phyloP scores from a whole-genome alignment of 1,139 yeast species.

The Taiozyma sp. region DNA sequence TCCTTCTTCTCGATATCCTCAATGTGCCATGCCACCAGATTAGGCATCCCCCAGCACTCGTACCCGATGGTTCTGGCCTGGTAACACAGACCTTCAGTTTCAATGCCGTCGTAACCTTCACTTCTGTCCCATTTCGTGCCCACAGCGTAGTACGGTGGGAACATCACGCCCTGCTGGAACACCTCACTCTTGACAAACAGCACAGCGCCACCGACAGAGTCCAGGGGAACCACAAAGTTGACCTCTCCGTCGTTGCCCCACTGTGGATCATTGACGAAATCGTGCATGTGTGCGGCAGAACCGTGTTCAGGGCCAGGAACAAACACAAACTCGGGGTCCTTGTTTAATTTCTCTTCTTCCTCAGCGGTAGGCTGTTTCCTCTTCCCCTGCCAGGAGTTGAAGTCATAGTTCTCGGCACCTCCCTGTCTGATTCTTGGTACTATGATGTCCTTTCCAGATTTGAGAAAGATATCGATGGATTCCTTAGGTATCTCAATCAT shows the following conservation, averaged over 20 bases:
- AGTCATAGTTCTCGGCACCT: slow-evolving; percentile 20
- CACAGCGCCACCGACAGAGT: slow-evolving; percentile 48
- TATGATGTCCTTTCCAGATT: slow-evolving; percentile 16
- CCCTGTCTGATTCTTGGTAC: slow-evolving; percentile 23
- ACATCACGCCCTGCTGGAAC: slow-evolving; percentile 40
- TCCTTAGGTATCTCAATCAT: slow-evolving; percentile 19
- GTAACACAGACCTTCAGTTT: slow-evolving; percentile 47
- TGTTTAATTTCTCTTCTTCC: slow-evolving; percentile 45
- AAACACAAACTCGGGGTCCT: slow-evolving; percentile 29
- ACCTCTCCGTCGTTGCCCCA: slow-evolving; percentile 6
- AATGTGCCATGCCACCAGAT: slow-evolving; percentile 20
- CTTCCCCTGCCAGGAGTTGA: slow-evolving; percentile 24
- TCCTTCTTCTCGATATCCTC: slow-evolving; percentile 9
- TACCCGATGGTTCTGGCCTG: slow-evolving; percentile 40
- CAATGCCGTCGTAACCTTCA: slow-evolving; percentile 50
- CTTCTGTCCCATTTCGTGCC: slow-evolving; percentile 37
- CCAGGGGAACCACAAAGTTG: slow-evolving; percentile 23
- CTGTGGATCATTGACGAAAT: slow-evolving; percentile 6
- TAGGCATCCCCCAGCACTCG: slow-evolving; percentile 32
- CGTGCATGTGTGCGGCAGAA: slow-evolving; percentile 15
- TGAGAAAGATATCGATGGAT: slow-evolving; percentile 11
- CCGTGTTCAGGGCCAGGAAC: slow-evolving; percentile 13
- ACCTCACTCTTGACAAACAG: slow-evolving; percentile 40
- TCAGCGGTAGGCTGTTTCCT: slow-evolving; percentile 44
- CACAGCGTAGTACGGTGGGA: slow-evolving; percentile 41